Base-by-base conservation (phyloP, 108 stramenopile genomes). In the Skeletonema grethae region DNA sequence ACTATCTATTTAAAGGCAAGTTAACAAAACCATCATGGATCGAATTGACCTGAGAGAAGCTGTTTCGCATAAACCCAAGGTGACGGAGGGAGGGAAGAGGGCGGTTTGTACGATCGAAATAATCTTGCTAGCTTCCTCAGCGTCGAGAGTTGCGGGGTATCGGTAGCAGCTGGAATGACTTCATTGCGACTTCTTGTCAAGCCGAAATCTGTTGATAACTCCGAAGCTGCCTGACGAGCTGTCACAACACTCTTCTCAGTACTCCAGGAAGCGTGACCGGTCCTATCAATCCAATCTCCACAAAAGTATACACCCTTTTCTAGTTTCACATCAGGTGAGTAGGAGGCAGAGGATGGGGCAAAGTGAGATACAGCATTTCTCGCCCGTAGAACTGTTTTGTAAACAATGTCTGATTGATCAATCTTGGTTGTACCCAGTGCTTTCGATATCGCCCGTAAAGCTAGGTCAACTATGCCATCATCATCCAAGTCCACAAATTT, bases 191-290 rank as follows among this genome's bases (percentile, higher is more conserved):
- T 77, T n/a, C 62, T 41, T 22, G 36, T 58, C 24, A 91, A 36
- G 18, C 65, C 75, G 64, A 87, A 88, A 70, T 91, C 88, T 12
- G 36, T 58, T 3, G 86, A 82, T 18, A 94, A 34, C 4, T 82
- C 73, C 39, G 24, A 35, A 13, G 88, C 93, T 11, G 90, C 93
- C 69, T 94, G 93, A 24, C 82, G 76, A 24, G 86, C 93, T 8
- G 93, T 94, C 13, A 94, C 93, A 0, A 94, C 90, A 18, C 87
- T 79, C 67, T 94, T 91, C 65, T 94, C 90, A 3, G 93, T 94
- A 41, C 82, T 84, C 93, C 93, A 91, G 30, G 82, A 84, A 1
- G 88, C 82, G 75, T 94, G 93, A 5, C 93, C 90, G 0, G 75
- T 69, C 29, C 93, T 63, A 66, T 91, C 93, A 38, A 94, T 64